Evolutionary conservation across 1,284 basidiomycete species (phyloP), one percentile per base, ranked within the genome.

Genomic region (Takashimella tepidaria): DNA sequence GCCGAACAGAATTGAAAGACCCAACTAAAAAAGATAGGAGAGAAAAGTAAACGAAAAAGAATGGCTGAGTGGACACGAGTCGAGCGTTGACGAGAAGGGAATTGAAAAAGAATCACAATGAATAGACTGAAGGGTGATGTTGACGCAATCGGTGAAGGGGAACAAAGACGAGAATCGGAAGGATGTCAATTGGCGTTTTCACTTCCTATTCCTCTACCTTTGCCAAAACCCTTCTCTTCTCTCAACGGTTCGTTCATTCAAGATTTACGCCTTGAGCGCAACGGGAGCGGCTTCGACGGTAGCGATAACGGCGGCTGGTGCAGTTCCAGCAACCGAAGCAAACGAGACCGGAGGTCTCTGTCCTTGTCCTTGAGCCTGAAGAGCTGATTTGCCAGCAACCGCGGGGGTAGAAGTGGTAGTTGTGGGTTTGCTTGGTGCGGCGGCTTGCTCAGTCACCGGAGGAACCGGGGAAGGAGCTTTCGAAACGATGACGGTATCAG

Each of bases 401-500:
- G 41, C 53, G 19, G 54, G 44, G 1, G 58, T 24, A 24, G 59
- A 49, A 13, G 62, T 40, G 13, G 55, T 51, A 43, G 56, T 49
- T 8, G 60, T 42, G n/a, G 60, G 51, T n/a, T n/a, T n/a, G n/a
- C n/a, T n/a, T 8, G 31, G 31, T 8, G 31, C 31, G 16, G 31
- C 31, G 16, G 31, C 31, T 8, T 8, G 10, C 31, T 8, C 24
- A 56, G 57, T 37, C 11, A 47, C 51, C 53, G 55, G 53, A 25
- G 55, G 50, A 41, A 55, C 50, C 22, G 64, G 52, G 19, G 61
- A 64, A 10, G 67, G 68, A 50, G 68, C 69, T 49, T 65, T 61
- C 5, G 72, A 71, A 55, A 77, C 69, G 49, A 77, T 63, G 25
- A 77, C 73, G 12, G 73, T 69, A 60, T 74, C 74, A 21, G 72